Conservation (phyloP, 23 red algal genomes). For the Gracilaria domingensis region DNA sequence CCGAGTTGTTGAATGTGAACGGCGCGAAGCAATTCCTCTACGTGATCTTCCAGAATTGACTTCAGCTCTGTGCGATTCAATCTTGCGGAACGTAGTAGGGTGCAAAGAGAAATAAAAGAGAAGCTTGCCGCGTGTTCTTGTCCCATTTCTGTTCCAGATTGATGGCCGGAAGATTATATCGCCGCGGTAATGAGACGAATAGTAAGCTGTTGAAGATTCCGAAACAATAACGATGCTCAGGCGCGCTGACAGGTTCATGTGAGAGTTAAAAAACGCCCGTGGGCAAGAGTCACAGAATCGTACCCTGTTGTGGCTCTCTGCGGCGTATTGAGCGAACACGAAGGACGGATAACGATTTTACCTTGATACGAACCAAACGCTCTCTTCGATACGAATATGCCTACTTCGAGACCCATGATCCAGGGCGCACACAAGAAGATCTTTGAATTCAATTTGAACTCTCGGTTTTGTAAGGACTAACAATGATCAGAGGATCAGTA, state of each 20-base stretch:
- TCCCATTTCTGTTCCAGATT: neutral
- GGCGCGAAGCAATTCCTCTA: constrained; percentile 32
- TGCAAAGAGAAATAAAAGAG: constrained; percentile 22
- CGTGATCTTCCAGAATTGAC: constrained; percentile 33
- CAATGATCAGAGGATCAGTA: neutral
- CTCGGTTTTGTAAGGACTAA: neutral
- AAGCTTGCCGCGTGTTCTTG: constrained; percentile 24
- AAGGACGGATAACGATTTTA: no score
- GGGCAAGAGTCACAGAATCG: neutral
- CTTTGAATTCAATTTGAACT: constrained; percentile 9
- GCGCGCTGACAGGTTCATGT: neutral
- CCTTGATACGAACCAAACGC: no score
- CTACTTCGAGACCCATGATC: no score
- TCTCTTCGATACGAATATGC: no score
- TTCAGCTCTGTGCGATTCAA: constrained; percentile 21
- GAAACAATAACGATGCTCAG: neutral
- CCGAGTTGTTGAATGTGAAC: neutral
- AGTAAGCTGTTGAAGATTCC: neutral
- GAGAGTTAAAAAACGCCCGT: neutral
- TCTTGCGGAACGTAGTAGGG: constrained; percentile 31
- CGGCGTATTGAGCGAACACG: no score
- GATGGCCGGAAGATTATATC: no score
- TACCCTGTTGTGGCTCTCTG: neutral
- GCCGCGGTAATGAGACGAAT: neutral
- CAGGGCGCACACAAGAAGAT: no score